phyloP scores from a whole-genome alignment of 75 land plant genomes.

The Pinus tabuliformis region DNA sequence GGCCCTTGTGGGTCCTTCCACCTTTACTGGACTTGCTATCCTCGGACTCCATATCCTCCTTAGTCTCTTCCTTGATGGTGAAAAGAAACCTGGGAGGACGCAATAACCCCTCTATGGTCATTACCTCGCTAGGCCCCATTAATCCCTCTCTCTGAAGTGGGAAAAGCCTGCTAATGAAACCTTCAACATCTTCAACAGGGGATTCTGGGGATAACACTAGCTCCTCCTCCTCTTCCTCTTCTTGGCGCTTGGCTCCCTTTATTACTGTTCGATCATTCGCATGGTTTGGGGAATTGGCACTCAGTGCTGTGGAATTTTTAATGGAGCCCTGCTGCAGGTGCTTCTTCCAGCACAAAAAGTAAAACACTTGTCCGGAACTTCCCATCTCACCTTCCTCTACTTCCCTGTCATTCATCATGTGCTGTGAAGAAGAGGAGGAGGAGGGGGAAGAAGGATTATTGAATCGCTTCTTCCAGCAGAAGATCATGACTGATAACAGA shows the following conservation, averaged over 20 bases:
- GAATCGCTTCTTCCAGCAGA: slow-evolving; percentile 14
- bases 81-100: slow-evolving; percentile 28
- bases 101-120: slow-evolving; percentile 3
- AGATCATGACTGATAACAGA: not conserved
- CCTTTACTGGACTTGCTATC: slow-evolving; percentile 3
- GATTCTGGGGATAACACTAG: not conserved
- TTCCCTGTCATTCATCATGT: not conserved
- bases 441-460: not conserved
- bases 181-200: not conserved
- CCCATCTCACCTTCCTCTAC: not conserved
- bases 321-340: not conserved
- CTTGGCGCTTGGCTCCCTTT: not conserved
- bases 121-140: not conserved
- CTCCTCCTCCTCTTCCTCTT: not conserved
- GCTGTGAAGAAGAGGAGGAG: not conserved
- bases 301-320: not conserved
- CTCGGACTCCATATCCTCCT: slow-evolving; percentile 28
- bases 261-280: not conserved
- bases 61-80: slow-evolving; percentile 33
- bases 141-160: not conserved
- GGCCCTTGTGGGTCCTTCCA: not conserved
- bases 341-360: slow-evolving; percentile 8
- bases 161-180: not conserved
- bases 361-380: not conserved
- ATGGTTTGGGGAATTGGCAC: not conserved